Percentiles rank a stretch among this genome's conserved stretches.
Evolutionary conservation across 495 filamentous ascomycete species (phyloP).

Genomic region (Evernia prunastri): DNA sequence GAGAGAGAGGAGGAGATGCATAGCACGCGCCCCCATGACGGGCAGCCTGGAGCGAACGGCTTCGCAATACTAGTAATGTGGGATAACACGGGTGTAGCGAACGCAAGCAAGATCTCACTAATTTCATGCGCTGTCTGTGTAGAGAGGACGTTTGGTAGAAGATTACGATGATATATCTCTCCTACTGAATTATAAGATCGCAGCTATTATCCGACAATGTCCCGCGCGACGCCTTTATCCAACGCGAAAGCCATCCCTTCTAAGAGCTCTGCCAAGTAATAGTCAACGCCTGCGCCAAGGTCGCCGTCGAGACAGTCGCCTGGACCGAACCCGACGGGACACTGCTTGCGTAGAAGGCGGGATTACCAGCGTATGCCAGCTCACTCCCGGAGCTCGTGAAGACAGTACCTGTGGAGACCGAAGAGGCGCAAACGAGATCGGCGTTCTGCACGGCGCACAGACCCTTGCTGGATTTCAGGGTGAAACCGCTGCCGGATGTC

Average conservation of each 20-base stretch:
- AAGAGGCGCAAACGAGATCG: conserved; percentile 45
- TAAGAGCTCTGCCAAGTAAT: conserved; percentile 29
- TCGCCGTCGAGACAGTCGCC: conserved; percentile 32
- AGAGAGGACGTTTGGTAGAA: too few relatives aligned
- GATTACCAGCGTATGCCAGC: conserved; percentile 43
- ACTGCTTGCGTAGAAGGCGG: conserved; percentile 52
- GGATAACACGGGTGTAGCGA: too few relatives aligned
- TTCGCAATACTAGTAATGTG: too few relatives aligned
- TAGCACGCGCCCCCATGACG: too few relatives aligned
- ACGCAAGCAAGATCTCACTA: too few relatives aligned
- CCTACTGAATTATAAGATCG: too few relatives aligned
- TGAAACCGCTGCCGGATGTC: conserved; percentile 47
- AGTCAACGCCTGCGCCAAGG: conserved; percentile 27
- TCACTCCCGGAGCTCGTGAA: conserved; percentile 42
- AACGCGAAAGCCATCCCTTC: neutral
- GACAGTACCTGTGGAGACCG: conserved; percentile 37
- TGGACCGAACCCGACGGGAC: conserved; percentile 48
- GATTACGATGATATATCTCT: too few relatives aligned
- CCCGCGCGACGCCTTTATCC: neutral
- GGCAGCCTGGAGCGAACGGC: too few relatives aligned
- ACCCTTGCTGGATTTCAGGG: conserved; percentile 54
- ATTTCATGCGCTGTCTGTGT: too few relatives aligned
- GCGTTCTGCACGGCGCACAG: conserved; percentile 45
- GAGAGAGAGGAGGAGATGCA: too few relatives aligned
- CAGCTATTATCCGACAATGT: neutral